A percentile compares a stretch with the other conserved stretches of the same genome.
phyloP scores from a whole-genome alignment of 208 protist genomes.

The Naegleria fowleri region DNA sequence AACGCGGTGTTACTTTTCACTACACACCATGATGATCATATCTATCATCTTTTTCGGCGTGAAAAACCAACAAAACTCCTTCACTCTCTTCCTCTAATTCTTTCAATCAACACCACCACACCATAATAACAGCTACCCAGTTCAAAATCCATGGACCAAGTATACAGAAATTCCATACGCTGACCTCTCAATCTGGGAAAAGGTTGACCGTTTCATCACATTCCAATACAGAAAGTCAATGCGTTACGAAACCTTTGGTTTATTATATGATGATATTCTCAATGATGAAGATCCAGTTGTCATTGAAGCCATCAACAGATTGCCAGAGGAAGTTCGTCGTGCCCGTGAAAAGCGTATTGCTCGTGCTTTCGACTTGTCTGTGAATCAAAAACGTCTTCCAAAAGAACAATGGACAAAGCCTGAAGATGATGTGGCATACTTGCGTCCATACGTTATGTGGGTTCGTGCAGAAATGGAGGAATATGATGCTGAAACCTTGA shows the following conservation, averaged over 20 bases:
- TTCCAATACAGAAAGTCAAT: not conserved
- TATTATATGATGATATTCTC: not conserved
- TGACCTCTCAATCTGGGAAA: not conserved
- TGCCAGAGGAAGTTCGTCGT: conserved; percentile 7
- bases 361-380: conserved; percentile 4
- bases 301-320: conserved; percentile 14
- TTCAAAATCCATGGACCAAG: conserved; percentile 18
- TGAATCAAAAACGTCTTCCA: not conserved
- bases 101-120: no score
- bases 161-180: not conserved
- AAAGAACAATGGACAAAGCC: not conserved
- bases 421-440: conserved; percentile 19
- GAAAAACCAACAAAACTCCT: no score
- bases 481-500: not conserved
- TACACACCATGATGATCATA: no score
- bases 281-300: not conserved
- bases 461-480: conserved; percentile 15
- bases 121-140: not conserved
- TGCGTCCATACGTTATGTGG: conserved; percentile 8
- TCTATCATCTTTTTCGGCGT: no score
- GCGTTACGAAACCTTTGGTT: not conserved
- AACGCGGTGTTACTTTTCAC: no score
- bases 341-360: not conserved
- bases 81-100: no score
- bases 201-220: not conserved